Evolutionary conservation across 768 basidiomycete species (phyloP).

Genomic region (Tylopilus felleus): DNA sequence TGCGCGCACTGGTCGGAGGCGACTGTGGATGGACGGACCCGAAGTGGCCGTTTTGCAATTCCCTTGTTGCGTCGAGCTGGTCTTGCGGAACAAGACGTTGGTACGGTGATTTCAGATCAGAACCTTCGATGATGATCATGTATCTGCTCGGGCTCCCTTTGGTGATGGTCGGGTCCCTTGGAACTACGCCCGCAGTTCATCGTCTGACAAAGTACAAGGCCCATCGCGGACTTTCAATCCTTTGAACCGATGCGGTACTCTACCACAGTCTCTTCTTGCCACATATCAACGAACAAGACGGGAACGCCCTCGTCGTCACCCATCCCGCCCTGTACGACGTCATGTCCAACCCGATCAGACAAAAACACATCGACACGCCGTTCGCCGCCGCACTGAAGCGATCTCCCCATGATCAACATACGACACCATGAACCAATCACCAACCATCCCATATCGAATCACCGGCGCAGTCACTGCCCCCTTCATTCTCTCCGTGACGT

Average conservation of each 20-base stretch:
- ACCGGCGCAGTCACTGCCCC: not conserved
- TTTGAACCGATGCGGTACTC: no score
- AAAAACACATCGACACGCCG: not conserved
- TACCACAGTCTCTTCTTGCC: no score
- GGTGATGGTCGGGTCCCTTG: no score
- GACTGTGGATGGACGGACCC: slow-evolving; percentile 7
- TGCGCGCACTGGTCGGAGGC: not conserved
- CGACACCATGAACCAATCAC: no score
- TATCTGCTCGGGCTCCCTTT: no score
- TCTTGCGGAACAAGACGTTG: not conserved
- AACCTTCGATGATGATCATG: not conserved
- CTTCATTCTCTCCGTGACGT: not conserved
- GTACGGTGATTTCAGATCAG: not conserved
- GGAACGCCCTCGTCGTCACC: no score
- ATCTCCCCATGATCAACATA: no score
- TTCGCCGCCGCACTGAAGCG: no score
- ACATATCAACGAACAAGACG: no score
- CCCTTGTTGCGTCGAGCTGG: not conserved
- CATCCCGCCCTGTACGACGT: not conserved
- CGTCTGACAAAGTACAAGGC: not conserved
- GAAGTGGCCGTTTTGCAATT: not conserved
- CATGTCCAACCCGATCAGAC: not conserved
- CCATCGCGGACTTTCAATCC: not conserved
- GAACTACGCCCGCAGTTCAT: no score
- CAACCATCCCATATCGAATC: not conserved